A percentile compares a stretch with the other conserved stretches of the same genome.
These are phyloP conservation scores for Beauveria brongniartii DNA, from an alignment of 2,329 filamentous ascomycete species.

Conservation along the genomic window DNA sequence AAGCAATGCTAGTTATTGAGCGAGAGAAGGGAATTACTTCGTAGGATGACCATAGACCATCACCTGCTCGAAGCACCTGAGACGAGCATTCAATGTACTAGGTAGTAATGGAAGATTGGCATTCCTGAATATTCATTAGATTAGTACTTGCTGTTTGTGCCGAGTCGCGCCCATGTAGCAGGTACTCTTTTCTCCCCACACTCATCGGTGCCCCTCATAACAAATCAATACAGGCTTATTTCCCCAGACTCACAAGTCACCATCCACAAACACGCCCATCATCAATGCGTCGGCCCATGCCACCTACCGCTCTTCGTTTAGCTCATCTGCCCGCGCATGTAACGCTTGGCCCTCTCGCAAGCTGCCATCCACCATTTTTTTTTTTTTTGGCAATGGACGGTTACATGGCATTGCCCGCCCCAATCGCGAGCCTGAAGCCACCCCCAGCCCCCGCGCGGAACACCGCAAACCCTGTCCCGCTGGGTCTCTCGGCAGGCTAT, in stretches of 20 bases:
- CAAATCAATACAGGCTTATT: too few relatives aligned
- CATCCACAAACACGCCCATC: background rate
- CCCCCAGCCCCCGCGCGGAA: background rate
- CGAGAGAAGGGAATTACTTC: background rate
- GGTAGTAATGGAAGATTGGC: too few relatives aligned
- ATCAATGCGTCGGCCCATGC: background rate
- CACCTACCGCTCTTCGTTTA: background rate
- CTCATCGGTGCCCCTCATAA: too few relatives aligned
- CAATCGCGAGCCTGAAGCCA: background rate
- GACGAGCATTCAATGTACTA: background rate
- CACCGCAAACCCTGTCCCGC: background rate
- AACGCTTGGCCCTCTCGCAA: background rate
- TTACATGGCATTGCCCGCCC: slow-evolving; percentile 3
- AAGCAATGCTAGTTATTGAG: background rate
- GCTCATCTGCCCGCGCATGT: background rate
- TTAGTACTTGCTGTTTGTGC: background rate
- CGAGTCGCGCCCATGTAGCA: background rate
- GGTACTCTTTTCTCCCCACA: background rate
- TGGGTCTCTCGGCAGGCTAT: background rate
- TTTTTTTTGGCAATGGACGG: background rate
- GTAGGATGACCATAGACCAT: background rate
- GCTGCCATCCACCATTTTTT: background rate
- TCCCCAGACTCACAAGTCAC: background rate
- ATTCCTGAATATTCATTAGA: background rate
- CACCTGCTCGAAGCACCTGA: background rate